Conservation (phyloP, 805 yeast genomes). For the Vanderwaltozyma polyspora region DNA sequence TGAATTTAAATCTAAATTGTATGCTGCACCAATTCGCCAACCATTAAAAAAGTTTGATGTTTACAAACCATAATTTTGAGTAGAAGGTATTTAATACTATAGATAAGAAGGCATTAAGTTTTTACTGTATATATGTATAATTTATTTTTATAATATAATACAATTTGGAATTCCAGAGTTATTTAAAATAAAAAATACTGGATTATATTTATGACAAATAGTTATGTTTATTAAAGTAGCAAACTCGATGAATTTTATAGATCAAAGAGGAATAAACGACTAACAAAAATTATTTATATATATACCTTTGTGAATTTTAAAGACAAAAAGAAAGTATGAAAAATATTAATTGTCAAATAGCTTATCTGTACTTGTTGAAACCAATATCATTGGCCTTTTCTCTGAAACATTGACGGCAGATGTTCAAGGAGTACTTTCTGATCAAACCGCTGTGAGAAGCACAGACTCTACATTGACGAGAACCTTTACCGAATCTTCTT, state of each 20-base stretch:
- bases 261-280: no score
- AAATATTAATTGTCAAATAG: neutral
- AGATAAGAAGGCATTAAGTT: no score
- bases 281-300: no score
- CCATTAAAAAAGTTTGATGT: slow-evolving; percentile 34
- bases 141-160: no score
- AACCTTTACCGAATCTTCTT: slow-evolving; percentile 99
- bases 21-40: slow-evolving; percentile 49
- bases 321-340: neutral
- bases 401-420: slow-evolving; percentile 99
- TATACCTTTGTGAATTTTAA: no score
- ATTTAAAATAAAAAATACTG: no score
- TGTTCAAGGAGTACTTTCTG: slow-evolving; percentile 99
- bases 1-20: slow-evolving; percentile 44
- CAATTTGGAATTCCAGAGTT: no score
- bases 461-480: slow-evolving; percentile 99
- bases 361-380: slow-evolving; percentile 96
- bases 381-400: slow-evolving; percentile 99
- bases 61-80: slow-evolving; percentile 3
- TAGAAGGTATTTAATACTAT: neutral
- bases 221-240: no score
- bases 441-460: slow-evolving; percentile 98
- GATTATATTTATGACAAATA: no score
- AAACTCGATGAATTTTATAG: no score
- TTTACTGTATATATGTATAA: no score